Conservation (phyloP, 164 flowering plant species). For the Euptelea pleiosperma region DNA sequence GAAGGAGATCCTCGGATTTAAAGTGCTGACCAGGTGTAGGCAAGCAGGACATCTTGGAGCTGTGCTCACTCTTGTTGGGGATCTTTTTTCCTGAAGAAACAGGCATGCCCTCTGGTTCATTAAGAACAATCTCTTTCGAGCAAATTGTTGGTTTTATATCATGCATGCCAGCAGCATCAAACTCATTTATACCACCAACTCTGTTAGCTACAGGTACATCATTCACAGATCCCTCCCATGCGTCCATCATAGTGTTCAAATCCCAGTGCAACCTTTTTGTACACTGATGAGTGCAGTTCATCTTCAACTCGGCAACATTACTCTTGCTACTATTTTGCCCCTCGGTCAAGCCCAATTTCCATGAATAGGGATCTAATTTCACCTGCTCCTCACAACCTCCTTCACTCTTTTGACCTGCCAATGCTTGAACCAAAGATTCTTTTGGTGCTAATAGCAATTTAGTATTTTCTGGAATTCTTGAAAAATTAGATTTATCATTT, state of each 20-base stretch:
- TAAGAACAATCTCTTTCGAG: slow-evolving; percentile 12
- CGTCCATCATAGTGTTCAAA: slow-evolving; percentile 66
- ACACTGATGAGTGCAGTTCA: slow-evolving; percentile 7
- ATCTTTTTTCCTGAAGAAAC: slow-evolving; percentile 16
- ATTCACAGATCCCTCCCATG: slow-evolving; percentile 46
- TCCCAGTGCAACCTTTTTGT: slow-evolving; percentile 65
- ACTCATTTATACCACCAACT: slow-evolving; percentile 11
- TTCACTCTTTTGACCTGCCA: slow-evolving; percentile 17
- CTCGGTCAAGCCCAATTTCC: slow-evolving; percentile 37
- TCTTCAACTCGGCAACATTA: slow-evolving; percentile 1
- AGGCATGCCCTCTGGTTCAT: slow-evolving; percentile 6
- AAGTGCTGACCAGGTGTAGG: slow-evolving; percentile 8
- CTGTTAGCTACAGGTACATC: slow-evolving; percentile 13
- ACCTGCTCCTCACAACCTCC: slow-evolving; percentile 15
- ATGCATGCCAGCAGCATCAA: neutral
- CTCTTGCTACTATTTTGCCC: slow-evolving; percentile 11
- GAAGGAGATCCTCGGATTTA: slow-evolving; percentile 23
- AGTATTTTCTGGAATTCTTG: slow-evolving; percentile 14
- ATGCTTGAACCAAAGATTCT: slow-evolving; percentile 14
- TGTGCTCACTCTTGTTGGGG: slow-evolving; percentile 5
- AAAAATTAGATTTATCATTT: slow-evolving; percentile 5
- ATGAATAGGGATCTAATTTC: slow-evolving; percentile 23
- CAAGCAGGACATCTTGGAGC: slow-evolving; percentile 7
- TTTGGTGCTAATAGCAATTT: slow-evolving; percentile 25
- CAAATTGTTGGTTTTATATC: slow-evolving; percentile 21